phyloP scores from a whole-genome alignment of 1,284 basidiomycete genomes.

The Afroboletus lepidellus region DNA sequence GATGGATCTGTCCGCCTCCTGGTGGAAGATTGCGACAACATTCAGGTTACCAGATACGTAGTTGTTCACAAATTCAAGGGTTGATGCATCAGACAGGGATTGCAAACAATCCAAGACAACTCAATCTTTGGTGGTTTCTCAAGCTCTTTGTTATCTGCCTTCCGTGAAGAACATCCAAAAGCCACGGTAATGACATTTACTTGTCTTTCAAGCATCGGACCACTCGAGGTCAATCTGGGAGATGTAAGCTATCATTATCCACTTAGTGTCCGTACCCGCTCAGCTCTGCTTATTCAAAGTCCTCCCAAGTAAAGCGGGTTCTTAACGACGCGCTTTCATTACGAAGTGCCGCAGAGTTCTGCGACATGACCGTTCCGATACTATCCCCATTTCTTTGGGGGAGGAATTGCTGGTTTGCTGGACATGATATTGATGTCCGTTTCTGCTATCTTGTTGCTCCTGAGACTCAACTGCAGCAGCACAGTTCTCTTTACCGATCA shows the following conservation, averaged over 20 bases:
- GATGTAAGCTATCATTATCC: conserved; percentile 40
- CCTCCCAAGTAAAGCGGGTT: conserved; percentile 34
- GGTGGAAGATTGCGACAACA: conserved; percentile 70
- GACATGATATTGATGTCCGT: conserved; percentile 42
- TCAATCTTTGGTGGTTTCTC: conserved; percentile 64
- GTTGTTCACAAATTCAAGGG: background rate
- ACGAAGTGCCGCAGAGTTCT: conserved; percentile 50
- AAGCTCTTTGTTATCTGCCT: conserved; percentile 50
- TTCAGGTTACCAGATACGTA: conserved; percentile 50
- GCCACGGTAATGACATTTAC: conserved; percentile 54
- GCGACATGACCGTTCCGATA: conserved; percentile 56
- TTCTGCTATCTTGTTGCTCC: conserved; percentile 1
- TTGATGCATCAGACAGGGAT: conserved; percentile 44
- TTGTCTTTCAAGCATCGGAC: conserved; percentile 48
- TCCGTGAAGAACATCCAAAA: conserved; percentile 67
- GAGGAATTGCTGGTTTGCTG: conserved; percentile 42
- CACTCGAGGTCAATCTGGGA: conserved; percentile 37
- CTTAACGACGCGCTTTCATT: conserved; percentile 64
- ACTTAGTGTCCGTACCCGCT: background rate
- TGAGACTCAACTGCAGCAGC: conserved; percentile 33
- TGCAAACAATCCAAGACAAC: conserved; percentile 66
- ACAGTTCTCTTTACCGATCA: conserved; percentile 46
- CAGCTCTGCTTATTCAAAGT: conserved; percentile 30
- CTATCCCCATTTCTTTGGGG: conserved; percentile 46
- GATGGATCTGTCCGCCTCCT: conserved; percentile 64